phyloP scores from a whole-genome alignment of 1,139 yeast genomes.

The Blastobotrys malaysiensis region DNA sequence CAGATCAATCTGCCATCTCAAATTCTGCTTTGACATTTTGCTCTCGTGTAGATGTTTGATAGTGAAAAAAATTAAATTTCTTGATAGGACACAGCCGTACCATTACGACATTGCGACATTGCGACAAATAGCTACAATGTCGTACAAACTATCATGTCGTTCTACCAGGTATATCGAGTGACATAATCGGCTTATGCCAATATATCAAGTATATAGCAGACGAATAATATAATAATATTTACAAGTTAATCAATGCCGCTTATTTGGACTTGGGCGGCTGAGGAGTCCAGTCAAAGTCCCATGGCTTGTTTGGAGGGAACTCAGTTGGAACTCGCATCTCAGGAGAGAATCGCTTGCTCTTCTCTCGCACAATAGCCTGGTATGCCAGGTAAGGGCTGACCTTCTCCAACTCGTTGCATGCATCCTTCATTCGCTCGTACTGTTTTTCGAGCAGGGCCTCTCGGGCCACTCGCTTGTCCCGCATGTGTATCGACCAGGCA shows the following conservation, averaged over 20 bases:
- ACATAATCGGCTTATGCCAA: neutral
- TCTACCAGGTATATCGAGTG: no score
- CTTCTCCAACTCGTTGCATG: constrained; percentile 65
- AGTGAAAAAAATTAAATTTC: neutral
- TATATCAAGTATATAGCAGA: neutral
- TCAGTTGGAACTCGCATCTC: constrained; percentile 88
- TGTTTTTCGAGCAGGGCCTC: constrained; percentile 52
- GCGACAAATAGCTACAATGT: neutral
- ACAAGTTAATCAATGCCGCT: constrained; percentile 3
- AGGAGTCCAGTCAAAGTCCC: constrained; percentile 63
- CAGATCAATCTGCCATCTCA: constrained; percentile 35
- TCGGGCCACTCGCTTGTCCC: constrained; percentile 40
- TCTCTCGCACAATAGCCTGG: constrained; percentile 48
- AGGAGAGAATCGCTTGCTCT: constrained; percentile 38
- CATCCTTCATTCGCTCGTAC: constrained; percentile 59
- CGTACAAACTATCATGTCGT: no score
- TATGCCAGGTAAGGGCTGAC: constrained; percentile 45
- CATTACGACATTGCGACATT: neutral
- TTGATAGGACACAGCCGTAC: neutral
- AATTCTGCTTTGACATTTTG: constrained; percentile 28
- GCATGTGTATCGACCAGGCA: constrained; percentile 71
- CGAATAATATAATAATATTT: neutral
- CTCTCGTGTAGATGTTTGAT: neutral
- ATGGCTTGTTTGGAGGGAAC: constrained; percentile 77
- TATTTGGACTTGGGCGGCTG: constrained; percentile 10